Evolutionary conservation across 371 early-diverging fungal species (phyloP).

Genomic region (Saksenaea vasiformis): DNA sequence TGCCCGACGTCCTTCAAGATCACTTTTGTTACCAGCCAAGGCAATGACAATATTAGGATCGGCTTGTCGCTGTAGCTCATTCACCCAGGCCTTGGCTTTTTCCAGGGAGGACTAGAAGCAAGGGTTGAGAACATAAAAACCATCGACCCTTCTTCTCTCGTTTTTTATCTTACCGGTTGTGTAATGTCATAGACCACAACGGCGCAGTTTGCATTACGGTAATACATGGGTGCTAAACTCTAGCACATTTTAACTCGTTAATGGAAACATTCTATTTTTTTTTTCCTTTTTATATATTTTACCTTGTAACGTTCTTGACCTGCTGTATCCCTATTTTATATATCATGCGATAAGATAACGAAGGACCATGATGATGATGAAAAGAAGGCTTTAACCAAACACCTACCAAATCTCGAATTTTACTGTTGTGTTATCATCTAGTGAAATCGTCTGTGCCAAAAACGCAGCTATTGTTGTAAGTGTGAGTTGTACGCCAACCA

Average conservation of each 20-base stretch:
- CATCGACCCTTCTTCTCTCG: too few relatives aligned
- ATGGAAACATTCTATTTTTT: background rate
- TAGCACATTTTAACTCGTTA: slow-evolving; percentile 28
- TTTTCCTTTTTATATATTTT: slow-evolving; percentile 15
- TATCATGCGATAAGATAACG: slow-evolving; percentile 8
- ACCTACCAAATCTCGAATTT: slow-evolving; percentile 87
- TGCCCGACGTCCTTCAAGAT: slow-evolving; percentile 78
- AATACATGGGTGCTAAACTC: slow-evolving; percentile 99
- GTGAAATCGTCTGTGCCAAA: slow-evolving; percentile 71
- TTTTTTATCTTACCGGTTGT: slow-evolving; percentile 63
- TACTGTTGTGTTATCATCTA: slow-evolving; percentile 74
- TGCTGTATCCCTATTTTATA: slow-evolving; percentile 82
- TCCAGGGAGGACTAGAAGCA: slow-evolving; percentile 80
- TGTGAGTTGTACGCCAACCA: background rate
- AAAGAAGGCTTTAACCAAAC: background rate
- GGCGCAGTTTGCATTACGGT: slow-evolving; percentile 96
- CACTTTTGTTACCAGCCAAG: slow-evolving; percentile 95
- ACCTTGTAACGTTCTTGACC: slow-evolving; percentile 95
- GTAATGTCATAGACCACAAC: slow-evolving; percentile 98
- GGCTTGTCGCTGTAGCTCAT: slow-evolving; percentile 95
- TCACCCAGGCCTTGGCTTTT: slow-evolving; percentile 98
- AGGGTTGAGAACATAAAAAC: too few relatives aligned
- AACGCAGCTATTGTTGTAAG: slow-evolving; percentile 66
- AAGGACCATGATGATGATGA: too few relatives aligned
- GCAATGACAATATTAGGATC: slow-evolving; percentile 96